These are phyloP conservation scores for Metschnikowia kofuensis DNA, from an alignment of 805 yeast species.

Conservation along the genomic window DNA sequence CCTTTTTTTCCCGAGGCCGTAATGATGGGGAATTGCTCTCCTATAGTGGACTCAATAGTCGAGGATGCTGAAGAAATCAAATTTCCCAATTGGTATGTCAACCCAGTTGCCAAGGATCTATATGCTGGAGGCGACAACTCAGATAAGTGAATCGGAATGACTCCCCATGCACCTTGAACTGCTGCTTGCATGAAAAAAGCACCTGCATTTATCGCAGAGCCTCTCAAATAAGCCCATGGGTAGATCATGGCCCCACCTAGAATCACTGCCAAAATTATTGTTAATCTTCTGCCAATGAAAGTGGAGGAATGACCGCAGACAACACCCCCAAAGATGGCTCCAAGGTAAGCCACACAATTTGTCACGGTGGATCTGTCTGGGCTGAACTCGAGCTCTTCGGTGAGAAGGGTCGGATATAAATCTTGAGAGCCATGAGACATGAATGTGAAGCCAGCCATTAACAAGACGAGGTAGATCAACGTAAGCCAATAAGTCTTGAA, in stretches of 20 bases:
- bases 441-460: constrained; percentile 41
- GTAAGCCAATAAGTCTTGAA: constrained; percentile 58
- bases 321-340: constrained; percentile 41
- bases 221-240: constrained; percentile 24
- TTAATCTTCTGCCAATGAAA: constrained; percentile 36
- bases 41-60: constrained; percentile 65
- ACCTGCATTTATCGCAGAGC: constrained; percentile 50
- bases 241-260: constrained; percentile 40
- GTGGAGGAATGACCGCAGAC: constrained; percentile 45
- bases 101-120: constrained; percentile 16
- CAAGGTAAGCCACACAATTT: constrained; percentile 38
- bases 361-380: constrained; percentile 36
- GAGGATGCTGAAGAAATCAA: constrained; percentile 68
- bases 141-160: constrained; percentile 61
- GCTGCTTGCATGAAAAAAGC: constrained; percentile 62
- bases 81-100: constrained; percentile 70
- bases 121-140: constrained; percentile 47
- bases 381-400: constrained; percentile 31
- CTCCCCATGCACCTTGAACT: constrained; percentile 76
- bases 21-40: constrained; percentile 54
- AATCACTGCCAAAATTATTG: constrained; percentile 30
- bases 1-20: constrained; percentile 17
- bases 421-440: constrained; percentile 46
- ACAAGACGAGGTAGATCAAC: constrained; percentile 52
- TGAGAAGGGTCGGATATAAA: constrained; percentile 39